A percentile compares a stretch with the other conserved stretches of the same genome.
Evolutionary conservation across 169 alveolate genomes (phyloP).

Genomic region (Plasmodium berghei): DNA sequence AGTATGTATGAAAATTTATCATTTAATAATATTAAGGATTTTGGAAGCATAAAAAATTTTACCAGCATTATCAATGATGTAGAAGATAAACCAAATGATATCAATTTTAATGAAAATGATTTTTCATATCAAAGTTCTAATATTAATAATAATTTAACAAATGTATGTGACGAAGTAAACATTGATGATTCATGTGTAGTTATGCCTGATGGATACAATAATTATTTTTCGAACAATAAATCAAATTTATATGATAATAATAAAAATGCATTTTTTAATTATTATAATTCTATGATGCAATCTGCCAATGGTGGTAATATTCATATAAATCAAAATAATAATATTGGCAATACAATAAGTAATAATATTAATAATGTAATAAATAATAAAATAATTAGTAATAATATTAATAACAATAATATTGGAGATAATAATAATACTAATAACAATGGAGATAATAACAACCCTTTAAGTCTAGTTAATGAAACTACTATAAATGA

Average conservation of each 20-base stretch:
- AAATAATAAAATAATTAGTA: neutral
- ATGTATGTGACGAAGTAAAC: neutral
- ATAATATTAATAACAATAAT: neutral
- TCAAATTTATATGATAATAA: constrained; percentile 13
- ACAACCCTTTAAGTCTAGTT: neutral
- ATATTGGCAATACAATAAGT: too few species aligned
- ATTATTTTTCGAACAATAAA: constrained; percentile 7
- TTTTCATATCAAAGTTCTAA: constrained; percentile 17
- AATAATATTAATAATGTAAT: neutral
- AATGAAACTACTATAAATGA: neutral
- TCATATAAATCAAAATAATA: neutral
- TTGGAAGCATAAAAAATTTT: neutral
- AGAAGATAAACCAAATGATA: constrained; percentile 16
- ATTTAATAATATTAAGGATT: constrained; percentile 11
- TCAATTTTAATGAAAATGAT: constrained; percentile 5
- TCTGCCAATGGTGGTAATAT: neutral
- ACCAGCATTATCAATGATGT: constrained; percentile 17
- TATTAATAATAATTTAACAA: neutral
- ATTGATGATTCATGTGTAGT: neutral
- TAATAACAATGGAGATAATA: neutral
- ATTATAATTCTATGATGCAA: constrained; percentile 25
- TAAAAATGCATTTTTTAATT: neutral
- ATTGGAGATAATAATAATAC: neutral
- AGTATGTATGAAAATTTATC: constrained; percentile 23
- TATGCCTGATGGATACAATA: constrained; percentile 11